Evolutionary conservation across 164 flowering plant species (phyloP), one percentile per base, ranked within the genome.

Genomic region (Warburgia ugandensis): DNA sequence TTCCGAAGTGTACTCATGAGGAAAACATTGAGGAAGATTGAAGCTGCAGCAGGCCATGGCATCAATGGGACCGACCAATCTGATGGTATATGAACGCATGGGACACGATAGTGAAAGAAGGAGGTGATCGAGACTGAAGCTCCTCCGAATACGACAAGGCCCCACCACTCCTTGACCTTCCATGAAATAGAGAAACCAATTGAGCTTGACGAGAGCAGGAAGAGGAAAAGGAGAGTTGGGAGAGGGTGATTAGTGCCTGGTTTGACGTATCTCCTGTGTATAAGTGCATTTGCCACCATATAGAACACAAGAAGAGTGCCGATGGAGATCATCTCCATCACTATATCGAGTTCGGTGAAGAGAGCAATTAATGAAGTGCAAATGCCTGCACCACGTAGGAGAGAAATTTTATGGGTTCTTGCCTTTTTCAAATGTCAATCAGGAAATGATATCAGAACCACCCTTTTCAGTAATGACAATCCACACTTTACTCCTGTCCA

Each of bases 21-120:
- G 67, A 84, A 82, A 8, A 84, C 68, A 51, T 84, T 87, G 33
- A 87, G 82, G 55, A 76, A 82, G 39, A 82, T 65, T 3, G 96
- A 87, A 1, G 68, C 52, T 0, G 86, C 75, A 11, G 94, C 79
- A 0, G 84, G 87, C 96, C 96, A 87, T 45, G 96, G 96, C 96
- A 87, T 87, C 40, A 77, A 51, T 6, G 96, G 90, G 30, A 84
- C 88, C 0, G 73, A 60, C 94, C 90, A 87, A 8, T 56, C 60
- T 0, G 56, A 11, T 0, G 65, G 56, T n/a, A 48, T 59, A 25
- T 20, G 29, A 17, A 20, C 16, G 38, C 56, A 49, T 16, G 74
- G 67, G 23, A 70, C 65, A 63, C 30, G 45, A 70, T 67, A 66
- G 19, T 75, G 78, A 54, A 75, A 82, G 29, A 73, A 38, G 17